Percentiles rank a stretch among this genome's conserved stretches.
Conservation (phyloP, 306 rosid genomes). For the Dalbergia cultrata region DNA sequence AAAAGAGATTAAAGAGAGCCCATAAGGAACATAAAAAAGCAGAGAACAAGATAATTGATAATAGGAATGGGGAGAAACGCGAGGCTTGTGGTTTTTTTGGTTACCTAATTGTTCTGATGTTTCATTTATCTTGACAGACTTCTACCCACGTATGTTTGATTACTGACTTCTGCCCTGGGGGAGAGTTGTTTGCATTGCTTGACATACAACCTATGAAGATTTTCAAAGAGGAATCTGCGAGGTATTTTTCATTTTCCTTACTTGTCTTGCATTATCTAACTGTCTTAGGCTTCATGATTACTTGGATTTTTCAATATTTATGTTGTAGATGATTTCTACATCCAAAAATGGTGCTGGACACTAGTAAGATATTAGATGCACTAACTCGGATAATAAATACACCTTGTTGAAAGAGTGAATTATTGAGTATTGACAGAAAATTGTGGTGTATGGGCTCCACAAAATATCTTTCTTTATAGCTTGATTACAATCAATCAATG, state of each 20-base stretch:
- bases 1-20: no score
- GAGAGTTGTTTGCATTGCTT: constrained; percentile 92
- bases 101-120: constrained; percentile 38
- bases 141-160: constrained; percentile 91
- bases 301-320: constrained; percentile 20
- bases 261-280: background rate
- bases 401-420: no score
- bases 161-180: constrained; percentile 89
- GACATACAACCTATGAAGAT: constrained; percentile 94
- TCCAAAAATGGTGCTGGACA: background rate
- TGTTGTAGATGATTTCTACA: background rate
- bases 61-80: no score
- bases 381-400: no score
- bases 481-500: no score
- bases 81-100: background rate
- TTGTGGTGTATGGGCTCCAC: no score
- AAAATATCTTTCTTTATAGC: no score
- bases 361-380: background rate
- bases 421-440: no score
- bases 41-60: no score
- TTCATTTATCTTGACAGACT: constrained; percentile 67
- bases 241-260: constrained; percentile 57
- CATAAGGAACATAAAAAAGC: no score
- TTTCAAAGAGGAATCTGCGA: constrained; percentile 88
- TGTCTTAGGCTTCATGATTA: background rate